Evolutionary conservation across 768 basidiomycete genomes (phyloP).

Genomic region (Holtermanniella nyarrowii): DNA sequence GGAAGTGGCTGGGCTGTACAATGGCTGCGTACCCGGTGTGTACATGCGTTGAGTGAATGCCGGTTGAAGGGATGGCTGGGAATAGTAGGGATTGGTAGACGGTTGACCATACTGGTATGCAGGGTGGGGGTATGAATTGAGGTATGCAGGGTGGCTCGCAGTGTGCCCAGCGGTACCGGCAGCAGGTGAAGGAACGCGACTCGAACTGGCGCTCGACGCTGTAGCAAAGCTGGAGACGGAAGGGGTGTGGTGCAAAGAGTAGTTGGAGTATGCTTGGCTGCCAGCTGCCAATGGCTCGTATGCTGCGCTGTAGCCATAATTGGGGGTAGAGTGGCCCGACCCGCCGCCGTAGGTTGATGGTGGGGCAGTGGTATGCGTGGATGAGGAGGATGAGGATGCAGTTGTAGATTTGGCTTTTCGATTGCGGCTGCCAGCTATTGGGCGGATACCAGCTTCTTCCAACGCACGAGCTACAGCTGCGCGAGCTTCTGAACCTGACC

Average conservation of each 20-base stretch:
- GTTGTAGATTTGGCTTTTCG: conserved; percentile 31
- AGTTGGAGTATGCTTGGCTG: conserved; percentile 18
- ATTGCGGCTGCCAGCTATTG: conserved; percentile 18
- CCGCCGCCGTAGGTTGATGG: conserved; percentile 32
- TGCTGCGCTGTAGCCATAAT: conserved; percentile 15
- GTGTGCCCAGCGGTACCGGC: conserved; percentile 23
- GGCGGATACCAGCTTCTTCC: conserved; percentile 36
- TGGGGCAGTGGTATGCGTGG: conserved; percentile 11
- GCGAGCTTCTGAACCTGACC: conserved; percentile 30
- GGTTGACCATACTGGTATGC: conserved; percentile 24
- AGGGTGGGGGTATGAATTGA: conserved; percentile 13
- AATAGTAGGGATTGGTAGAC: conserved; percentile 19
- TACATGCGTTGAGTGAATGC: background rate
- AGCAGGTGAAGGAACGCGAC: conserved; percentile 29
- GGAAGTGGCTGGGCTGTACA: background rate
- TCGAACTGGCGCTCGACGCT: conserved; percentile 20
- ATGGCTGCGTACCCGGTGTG: background rate
- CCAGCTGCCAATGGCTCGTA: conserved; percentile 21
- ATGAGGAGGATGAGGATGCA: conserved; percentile 23
- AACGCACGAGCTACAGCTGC: conserved; percentile 32
- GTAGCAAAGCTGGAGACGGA: conserved; percentile 10
- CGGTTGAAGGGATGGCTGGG: conserved; percentile 15
- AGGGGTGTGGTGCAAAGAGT: conserved; percentile 5
- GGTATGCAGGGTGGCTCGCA: conserved; percentile 16
- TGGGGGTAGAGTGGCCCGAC: conserved; percentile 17